Conservation (phyloP, 2,329 filamentous ascomycete genomes). For the Stenocarpella maydis region DNA sequence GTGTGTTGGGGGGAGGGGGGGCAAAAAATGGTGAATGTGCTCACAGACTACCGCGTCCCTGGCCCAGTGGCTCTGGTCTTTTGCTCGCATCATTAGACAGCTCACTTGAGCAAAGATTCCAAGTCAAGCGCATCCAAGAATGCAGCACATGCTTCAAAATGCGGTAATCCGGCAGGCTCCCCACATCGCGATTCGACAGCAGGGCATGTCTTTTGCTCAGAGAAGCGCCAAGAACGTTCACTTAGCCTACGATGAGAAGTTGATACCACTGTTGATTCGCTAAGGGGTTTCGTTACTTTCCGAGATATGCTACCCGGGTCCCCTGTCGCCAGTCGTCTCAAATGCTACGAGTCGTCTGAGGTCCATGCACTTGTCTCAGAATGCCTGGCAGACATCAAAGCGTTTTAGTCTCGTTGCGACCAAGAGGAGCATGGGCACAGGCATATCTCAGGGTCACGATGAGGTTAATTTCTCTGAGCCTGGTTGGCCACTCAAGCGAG, state of each 20-base stretch:
- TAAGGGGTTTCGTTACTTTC: not conserved
- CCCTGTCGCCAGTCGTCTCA: conserved; percentile 24
- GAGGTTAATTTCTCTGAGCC: not conserved
- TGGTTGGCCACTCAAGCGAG: conserved; percentile 9
- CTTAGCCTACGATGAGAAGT: not conserved
- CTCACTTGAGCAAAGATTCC: not conserved
- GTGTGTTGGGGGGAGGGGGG: too few relatives aligned
- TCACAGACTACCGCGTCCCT: not conserved
- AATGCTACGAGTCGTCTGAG: conserved; percentile 25
- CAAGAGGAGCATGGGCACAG: not conserved
- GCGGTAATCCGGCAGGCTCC: not conserved
- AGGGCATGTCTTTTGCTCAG: not conserved
- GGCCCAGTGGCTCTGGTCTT: not conserved
- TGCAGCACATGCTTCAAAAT: not conserved
- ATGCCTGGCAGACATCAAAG: conserved; percentile 19
- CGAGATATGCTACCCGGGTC: not conserved
- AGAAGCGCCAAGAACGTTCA: not conserved
- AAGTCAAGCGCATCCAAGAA: not conserved
- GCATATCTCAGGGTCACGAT: not conserved
- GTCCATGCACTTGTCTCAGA: conserved; percentile 21
- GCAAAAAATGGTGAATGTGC: not conserved
- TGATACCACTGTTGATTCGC: not conserved
- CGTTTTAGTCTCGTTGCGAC: conserved; percentile 19
- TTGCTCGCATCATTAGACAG: not conserved
- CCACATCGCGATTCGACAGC: conserved; percentile 13